Evolutionary conservation across 495 filamentous ascomycete species (phyloP), one percentile per base, ranked within the genome.

Genomic region (Penicilliopsis zonata): DNA sequence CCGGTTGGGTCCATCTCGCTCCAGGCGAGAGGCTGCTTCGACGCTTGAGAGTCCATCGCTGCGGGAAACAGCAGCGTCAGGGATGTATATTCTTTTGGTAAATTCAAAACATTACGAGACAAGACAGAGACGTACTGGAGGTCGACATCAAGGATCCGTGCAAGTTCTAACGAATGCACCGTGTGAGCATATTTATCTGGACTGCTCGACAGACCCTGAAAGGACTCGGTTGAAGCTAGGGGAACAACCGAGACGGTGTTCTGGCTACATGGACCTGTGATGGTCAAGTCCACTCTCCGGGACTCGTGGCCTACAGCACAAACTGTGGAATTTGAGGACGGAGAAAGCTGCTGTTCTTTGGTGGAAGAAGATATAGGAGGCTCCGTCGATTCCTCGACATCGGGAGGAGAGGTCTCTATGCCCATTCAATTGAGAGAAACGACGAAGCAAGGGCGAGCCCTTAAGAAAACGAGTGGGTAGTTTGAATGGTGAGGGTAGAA

Each of bases 1-100:
- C 31, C 69, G 65, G 53, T 82, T 83, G 13, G 52, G 59, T 8
- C 78, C 78, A 52, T 70, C 63, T 33, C 66, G 52, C 34, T 64
- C 50, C 15, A 76, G 52, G 18, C 78, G 65, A 35, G 52, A 25
- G 31, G 60, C 52, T 20, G 74, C 78, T 34, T 78, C 74, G 3
- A 38, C 42, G 22, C 44, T 51, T 9, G 67, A 63, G 17, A 84
- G 59, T 31, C 78, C 78, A 59, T 79, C 37, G 19, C 52, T 56
- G 14, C 10, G 4, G 25, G 25, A 27, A 27, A 13, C n/a, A n/a
- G n/a, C n/a, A n/a, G n/a, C n/a, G n/a, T n/a, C n/a, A n/a, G n/a
- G n/a, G n/a, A n/a, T n/a, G n/a, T n/a, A n/a, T n/a, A n/a, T n/a
- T n/a, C n/a, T n/a, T n/a, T n/a, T n/a, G n/a, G n/a, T n/a, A n/a